These are phyloP conservation scores for Curvularia spicifera DNA, from an alignment of 2,329 filamentous ascomycete genomes.

Conservation along the genomic window DNA sequence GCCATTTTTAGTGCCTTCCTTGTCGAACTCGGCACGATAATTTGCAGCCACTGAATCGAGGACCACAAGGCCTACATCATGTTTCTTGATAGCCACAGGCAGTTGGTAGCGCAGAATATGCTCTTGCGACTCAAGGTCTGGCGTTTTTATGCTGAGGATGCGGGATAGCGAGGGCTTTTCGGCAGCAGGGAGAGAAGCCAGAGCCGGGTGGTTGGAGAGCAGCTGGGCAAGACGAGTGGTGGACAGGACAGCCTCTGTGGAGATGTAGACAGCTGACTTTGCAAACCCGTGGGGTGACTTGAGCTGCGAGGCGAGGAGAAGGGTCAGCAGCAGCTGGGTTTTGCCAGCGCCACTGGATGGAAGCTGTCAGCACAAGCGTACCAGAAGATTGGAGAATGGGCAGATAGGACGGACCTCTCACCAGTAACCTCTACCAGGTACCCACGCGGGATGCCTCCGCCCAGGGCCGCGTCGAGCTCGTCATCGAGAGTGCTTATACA, in stretches of 20 bases:
- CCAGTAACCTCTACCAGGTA: conserved; percentile 89
- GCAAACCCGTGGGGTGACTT: conserved; percentile 73
- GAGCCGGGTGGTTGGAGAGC: conserved; percentile 68
- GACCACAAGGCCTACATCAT: conserved; percentile 80
- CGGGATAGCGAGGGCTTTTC: conserved; percentile 71
- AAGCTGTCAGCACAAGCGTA: conserved; percentile 7
- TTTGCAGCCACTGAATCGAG: conserved; percentile 95
- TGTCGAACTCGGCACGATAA: conserved; percentile 88
- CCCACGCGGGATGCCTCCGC: conserved; percentile 80
- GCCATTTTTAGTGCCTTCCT: conserved; percentile 51
- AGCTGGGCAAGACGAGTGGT: conserved; percentile 84
- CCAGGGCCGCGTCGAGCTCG: conserved; percentile 71
- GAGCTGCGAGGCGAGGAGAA: conserved; percentile 85
- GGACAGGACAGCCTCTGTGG: conserved; percentile 85
- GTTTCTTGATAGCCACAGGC: conserved; percentile 78
- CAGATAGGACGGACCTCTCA: conserved; percentile 66
- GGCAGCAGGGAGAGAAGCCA: conserved; percentile 55
- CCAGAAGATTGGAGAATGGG: not conserved
- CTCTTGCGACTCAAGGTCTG: conserved; percentile 92
- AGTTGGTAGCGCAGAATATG: conserved; percentile 94
- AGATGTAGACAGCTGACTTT: conserved; percentile 86
- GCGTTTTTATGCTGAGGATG: conserved; percentile 81
- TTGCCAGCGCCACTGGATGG: conserved; percentile 82
- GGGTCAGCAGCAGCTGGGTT: conserved; percentile 86
- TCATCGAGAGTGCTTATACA: conserved; percentile 82